Base-by-base conservation (phyloP, 2,329 filamentous ascomycete genomes). In the Ascocoryne sarcoides region DNA sequence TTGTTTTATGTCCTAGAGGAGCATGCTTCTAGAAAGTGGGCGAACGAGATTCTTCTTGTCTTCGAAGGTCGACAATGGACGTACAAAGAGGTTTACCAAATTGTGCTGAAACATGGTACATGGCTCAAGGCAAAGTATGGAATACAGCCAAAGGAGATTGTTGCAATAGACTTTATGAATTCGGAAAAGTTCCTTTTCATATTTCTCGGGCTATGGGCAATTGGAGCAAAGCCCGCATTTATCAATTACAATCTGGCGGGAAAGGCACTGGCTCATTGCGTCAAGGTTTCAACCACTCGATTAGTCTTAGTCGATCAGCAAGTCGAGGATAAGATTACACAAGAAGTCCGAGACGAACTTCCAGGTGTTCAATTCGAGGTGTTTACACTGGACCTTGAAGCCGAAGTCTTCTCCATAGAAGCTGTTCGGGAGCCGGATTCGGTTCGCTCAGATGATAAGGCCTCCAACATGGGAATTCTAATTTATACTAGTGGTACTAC, bases 401-500 rank as follows among this genome's bases (percentile, higher is more conserved):
- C 66, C 1, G 66, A 79, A 36, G 71, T 78, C 15, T 48, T 68
- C 23, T 63, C 67, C 1, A 70, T 67, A 10, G 62, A 71, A 1
- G 67, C 75, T 1, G 56, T 69, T 16, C 71, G 83, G 4, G 70
- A 73, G 23, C 69, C 80, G 10, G 74, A 86, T 60, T 61, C 68
- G 33, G 62, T 68, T 33, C 70, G 79, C 44, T 61, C 64, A 35
- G 70, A 75, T 12, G 60, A 70, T 41, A 62, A 65, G 14, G 62
- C 70, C 7, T 34, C 44, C 5, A 72, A 77, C 43, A 76, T 86
- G 65, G 81, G 76, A 1, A 69, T 82, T 32, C 71, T 94, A 47
- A 89, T 95, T 50, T 93, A 84, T 60, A 93, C 87, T 0, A 87
- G 82, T 20, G 87, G 87, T 14, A 93, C 87, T 0, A 93, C 87